These are phyloP conservation scores for Colletotrichum sp. DNA, from an alignment of 2,329 filamentous ascomycete genomes.

Conservation along the genomic window DNA sequence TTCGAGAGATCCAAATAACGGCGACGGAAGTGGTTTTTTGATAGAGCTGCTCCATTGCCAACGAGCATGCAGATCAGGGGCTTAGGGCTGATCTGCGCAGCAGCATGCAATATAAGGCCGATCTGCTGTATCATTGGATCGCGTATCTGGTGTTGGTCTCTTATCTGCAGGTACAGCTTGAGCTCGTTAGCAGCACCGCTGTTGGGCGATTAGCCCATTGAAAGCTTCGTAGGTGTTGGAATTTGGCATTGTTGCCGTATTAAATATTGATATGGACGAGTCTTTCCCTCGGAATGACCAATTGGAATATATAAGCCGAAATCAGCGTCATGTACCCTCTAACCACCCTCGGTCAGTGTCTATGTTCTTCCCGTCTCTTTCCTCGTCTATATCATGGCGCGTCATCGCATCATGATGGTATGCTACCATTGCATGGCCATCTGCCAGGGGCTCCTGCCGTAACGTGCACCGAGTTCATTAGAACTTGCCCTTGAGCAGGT, in stretches of 20 bases:
- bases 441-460: neutral
- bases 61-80: neutral
- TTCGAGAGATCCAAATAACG: neutral
- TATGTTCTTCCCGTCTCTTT: neutral
- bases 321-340: neutral
- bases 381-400: neutral
- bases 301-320: neutral
- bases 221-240: neutral
- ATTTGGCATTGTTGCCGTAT: neutral
- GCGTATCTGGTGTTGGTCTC: neutral
- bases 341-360: neutral
- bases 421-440: neutral
- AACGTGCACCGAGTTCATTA: slow-evolving; percentile 39
- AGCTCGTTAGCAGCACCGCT: neutral
- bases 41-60: neutral
- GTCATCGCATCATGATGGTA: neutral
- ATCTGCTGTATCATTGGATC: neutral
- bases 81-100: neutral
- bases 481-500: slow-evolving; percentile 74
- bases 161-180: neutral
- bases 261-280: neutral
- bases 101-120: neutral
- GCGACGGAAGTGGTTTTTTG: neutral
- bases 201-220: neutral
- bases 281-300: neutral